Conservation (phyloP, 177 flowering plant species). For the Vitis hybrid region DNA sequence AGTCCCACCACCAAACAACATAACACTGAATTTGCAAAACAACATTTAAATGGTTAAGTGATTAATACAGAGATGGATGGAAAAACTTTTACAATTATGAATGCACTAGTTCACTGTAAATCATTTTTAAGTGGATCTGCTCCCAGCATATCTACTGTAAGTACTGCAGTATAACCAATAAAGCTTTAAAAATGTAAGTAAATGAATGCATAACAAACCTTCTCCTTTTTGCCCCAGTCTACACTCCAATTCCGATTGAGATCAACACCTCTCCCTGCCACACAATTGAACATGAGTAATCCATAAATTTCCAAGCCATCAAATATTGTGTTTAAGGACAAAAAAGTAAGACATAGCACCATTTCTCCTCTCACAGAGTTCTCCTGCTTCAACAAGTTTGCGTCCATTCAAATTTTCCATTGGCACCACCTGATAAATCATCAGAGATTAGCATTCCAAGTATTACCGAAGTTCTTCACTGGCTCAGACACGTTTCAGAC, state of each 20-base stretch:
- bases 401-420: constrained; percentile 97
- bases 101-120: too few relatives aligned
- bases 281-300: constrained; percentile 19
- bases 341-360: constrained; percentile 41
- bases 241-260: constrained; percentile 99
- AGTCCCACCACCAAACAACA: not conserved
- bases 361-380: constrained; percentile 96
- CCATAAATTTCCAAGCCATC: constrained; percentile 1
- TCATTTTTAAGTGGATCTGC: too few relatives aligned
- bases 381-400: constrained; percentile 89
- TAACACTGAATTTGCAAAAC: not conserved
- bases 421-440: constrained; percentile 70
- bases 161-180: too few relatives aligned
- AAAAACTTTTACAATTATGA: too few relatives aligned
- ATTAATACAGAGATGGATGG: too few relatives aligned
- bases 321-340: constrained; percentile 1
- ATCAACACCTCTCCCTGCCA: constrained; percentile 98
- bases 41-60: too few relatives aligned
- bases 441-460: constrained; percentile 7
- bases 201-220: constrained; percentile 45
- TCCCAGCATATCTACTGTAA: too few relatives aligned
- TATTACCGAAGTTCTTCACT: not conserved
- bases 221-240: constrained; percentile 99
- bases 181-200: not conserved
- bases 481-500: too few relatives aligned